Evolutionary conservation across 2,329 filamentous ascomycete genomes (phyloP), one percentile per base, ranked within the genome.

Genomic region (Fusarium sp.): DNA sequence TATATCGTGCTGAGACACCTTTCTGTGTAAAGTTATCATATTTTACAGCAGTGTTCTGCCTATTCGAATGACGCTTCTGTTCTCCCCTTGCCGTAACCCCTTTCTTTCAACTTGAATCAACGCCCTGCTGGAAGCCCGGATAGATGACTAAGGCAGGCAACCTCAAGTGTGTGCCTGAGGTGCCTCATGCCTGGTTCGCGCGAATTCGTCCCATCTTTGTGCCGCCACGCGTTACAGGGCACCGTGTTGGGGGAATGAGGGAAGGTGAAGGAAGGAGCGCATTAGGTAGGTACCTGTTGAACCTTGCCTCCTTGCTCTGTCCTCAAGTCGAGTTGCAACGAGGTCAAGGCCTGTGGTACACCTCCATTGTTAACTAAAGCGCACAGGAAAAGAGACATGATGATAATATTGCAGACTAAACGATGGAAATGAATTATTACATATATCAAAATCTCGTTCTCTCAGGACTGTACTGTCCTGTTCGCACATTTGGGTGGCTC

Each of bases 81-180:
- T 23, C 23, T 13, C 20, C 33, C 15, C 5, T 10, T 10, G 3
- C 25, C 3, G 19, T 32, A 11, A 19, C 19, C 23, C 30, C 41
- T 41, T 51, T 39, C 32, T 27, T 20, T 32, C 25, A 25, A 45
- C 30, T 6, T 11, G 20, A 22, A 37, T 25, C 33, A 19, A 7
- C 14, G 32, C 23, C 14, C 22, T 9, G 35, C 19, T 6, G 25
- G 20, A 40, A 56, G 41, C 14, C 17, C n/a, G 15, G 7, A 11
- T 46, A 25, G 22, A 41, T 40, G 54, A 44, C 54, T 56, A 25
- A 56, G 50, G 40, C 25, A 56, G 6, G 23, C 32, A 33, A 13
- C 13, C 15, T 39, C 17, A 7, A 23, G 15, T 46, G n/a, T 30
- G 20, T 56, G 33, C 25, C 50, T 37, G 35, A n/a, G 9, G 35